phyloP scores from a whole-genome alignment of 805 yeast genomes.

The Wickerhamiella kurtzmanii region DNA sequence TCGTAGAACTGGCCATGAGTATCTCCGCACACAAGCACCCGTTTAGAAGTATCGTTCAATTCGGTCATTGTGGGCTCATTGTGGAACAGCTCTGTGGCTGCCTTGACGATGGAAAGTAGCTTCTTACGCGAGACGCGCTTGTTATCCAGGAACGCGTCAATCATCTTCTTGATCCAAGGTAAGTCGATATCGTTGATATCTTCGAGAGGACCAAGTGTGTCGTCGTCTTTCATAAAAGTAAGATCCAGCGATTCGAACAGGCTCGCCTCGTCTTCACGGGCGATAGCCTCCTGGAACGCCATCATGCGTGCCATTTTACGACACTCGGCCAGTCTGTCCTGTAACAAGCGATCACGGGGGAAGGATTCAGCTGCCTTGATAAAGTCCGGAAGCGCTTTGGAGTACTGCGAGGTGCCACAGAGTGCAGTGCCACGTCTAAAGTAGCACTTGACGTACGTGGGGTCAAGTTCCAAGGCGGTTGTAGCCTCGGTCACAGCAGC shows the following conservation, averaged over 20 bases:
- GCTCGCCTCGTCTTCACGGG: conserved; percentile 48
- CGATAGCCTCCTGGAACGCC: conserved; percentile 79
- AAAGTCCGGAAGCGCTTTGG: conserved; percentile 59
- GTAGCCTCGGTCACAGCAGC: conserved; percentile 70
- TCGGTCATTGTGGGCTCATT: conserved; percentile 69
- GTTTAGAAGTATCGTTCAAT: conserved; percentile 22
- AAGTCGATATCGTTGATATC: conserved; percentile 35
- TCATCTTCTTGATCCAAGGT: conserved; percentile 48
- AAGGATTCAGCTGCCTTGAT: conserved; percentile 44
- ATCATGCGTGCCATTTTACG: conserved; percentile 51
- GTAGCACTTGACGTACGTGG: conserved; percentile 60
- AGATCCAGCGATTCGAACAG: conserved; percentile 31
- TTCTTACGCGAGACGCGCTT: conserved; percentile 66
- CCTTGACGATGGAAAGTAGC: conserved; percentile 67
- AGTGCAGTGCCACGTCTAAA: conserved; percentile 78
- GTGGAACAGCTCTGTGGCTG: conserved; percentile 49
- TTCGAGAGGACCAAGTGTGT: conserved; percentile 37
- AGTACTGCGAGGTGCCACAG: conserved; percentile 61
- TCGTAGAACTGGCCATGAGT: conserved; percentile 96
- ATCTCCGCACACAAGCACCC: conserved; percentile 82
- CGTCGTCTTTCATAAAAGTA: conserved; percentile 32
- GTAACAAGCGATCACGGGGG: conserved; percentile 60
- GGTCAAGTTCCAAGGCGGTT: conserved; percentile 53
- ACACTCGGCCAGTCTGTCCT: conserved; percentile 47
- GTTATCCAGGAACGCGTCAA: conserved; percentile 60